These are phyloP conservation scores for Leptographium radiaticola DNA, from an alignment of 2,329 filamentous ascomycete genomes.

Conservation along the genomic window DNA sequence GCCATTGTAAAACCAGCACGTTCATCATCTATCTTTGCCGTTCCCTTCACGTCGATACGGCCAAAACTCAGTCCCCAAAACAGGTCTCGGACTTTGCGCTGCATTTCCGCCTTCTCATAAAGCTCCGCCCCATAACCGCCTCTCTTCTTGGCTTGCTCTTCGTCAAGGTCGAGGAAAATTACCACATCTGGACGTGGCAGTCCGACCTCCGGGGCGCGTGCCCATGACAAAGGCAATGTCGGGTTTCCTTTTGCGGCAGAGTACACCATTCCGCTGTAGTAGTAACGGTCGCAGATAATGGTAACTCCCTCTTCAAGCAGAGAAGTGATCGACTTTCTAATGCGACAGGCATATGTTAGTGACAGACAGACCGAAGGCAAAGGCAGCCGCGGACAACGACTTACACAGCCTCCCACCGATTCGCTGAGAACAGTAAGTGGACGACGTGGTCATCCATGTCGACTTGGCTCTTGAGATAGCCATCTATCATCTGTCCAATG, in stretches of 20 bases:
- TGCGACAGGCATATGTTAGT: not conserved
- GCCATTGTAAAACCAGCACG: conserved; percentile 10
- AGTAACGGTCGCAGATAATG: conserved; percentile 84
- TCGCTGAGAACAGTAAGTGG: conserved; percentile 81
- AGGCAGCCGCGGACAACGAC: conserved; percentile 13
- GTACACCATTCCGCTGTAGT: conserved; percentile 90
- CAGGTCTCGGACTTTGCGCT: conserved; percentile 61
- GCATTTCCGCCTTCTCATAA: conserved; percentile 78
- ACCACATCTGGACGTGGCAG: conserved; percentile 79
- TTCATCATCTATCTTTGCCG: not conserved
- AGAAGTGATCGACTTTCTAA: conserved; percentile 35
- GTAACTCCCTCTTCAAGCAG: conserved; percentile 54
- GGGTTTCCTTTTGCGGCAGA: conserved; percentile 74
- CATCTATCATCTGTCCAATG: conserved; percentile 78
- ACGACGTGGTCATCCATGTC: conserved; percentile 80
- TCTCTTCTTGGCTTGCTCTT: conserved; percentile 56
- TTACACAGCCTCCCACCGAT: conserved; percentile 67
- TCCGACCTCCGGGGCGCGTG: conserved; percentile 70
- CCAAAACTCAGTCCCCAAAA: conserved; percentile 42
- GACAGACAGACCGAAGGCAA: not conserved
- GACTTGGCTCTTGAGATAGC: conserved; percentile 59
- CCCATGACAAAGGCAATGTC: conserved; percentile 61
- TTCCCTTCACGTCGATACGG: conserved; percentile 10
- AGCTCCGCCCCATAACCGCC: conserved; percentile 84
- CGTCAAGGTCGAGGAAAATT: conserved; percentile 72